A percentile compares a stretch with the other conserved stretches of the same genome.
These are phyloP conservation scores for Lachnellula willkommii DNA, from an alignment of 2,329 filamentous ascomycete species.

Conservation along the genomic window DNA sequence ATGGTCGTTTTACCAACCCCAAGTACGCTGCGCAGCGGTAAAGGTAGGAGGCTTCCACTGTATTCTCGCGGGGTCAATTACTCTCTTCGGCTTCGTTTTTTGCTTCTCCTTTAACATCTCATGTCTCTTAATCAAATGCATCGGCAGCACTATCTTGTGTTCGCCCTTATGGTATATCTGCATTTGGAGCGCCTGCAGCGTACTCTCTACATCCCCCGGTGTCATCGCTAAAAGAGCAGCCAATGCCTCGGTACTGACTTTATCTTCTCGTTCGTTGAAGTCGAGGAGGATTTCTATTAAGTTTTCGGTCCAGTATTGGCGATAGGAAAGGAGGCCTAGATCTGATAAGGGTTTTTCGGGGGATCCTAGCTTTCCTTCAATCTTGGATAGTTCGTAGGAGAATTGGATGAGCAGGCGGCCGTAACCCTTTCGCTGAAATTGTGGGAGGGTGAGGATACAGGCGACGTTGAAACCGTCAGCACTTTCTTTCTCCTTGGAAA, in stretches of 20 bases:
- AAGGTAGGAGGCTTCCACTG: slow-evolving; percentile 98
- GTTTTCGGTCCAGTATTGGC: slow-evolving; percentile 96
- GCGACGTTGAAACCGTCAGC: slow-evolving; percentile 97
- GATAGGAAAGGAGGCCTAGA: slow-evolving; percentile 85
- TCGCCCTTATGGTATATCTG: slow-evolving; percentile 93
- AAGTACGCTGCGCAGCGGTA: slow-evolving; percentile 80
- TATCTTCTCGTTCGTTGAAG: slow-evolving; percentile 60
- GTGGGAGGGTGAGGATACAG: slow-evolving; percentile 92
- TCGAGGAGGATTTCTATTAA: slow-evolving; percentile 82
- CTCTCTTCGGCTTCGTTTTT: slow-evolving; percentile 68
- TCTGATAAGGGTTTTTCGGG: slow-evolving; percentile 96
- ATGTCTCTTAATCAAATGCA: slow-evolving; percentile 64
- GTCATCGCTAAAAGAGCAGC: slow-evolving; percentile 83
- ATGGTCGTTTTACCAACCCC: slow-evolving; percentile 69
- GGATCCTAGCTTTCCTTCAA: slow-evolving; percentile 90
- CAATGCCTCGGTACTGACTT: slow-evolving; percentile 80
- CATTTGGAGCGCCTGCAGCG: slow-evolving; percentile 89
- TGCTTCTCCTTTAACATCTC: slow-evolving; percentile 71
- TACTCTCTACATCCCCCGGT: slow-evolving; percentile 94
- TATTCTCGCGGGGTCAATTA: slow-evolving; percentile 72
- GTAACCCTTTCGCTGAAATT: slow-evolving; percentile 93
- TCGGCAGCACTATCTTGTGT: slow-evolving; percentile 90
- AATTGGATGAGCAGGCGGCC: slow-evolving; percentile 93
- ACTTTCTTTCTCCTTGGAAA: slow-evolving; percentile 97
- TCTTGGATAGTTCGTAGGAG: slow-evolving; percentile 92